A percentile compares a stretch with the other conserved stretches of the same genome.
Conservation (phyloP, 441 rosid genomes). For the Croton setiger region DNA sequence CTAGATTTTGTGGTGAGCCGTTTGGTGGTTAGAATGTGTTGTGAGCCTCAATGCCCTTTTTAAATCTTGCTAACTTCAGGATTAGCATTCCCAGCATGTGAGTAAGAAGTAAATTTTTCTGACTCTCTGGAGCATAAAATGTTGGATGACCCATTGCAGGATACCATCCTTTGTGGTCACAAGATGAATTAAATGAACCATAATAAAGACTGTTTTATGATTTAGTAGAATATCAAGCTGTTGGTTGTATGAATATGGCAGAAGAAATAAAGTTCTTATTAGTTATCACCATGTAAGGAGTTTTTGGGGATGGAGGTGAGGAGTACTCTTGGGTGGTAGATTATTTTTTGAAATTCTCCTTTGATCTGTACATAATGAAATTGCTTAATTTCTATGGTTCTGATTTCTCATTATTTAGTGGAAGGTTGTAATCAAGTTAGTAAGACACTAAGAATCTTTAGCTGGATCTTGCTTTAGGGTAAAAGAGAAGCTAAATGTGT, state of each 20-base stretch:
- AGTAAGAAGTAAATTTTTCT: not conserved
- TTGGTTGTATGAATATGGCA: not conserved
- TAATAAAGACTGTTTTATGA: not conserved
- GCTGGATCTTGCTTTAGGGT: not conserved
- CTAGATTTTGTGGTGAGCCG: not conserved
- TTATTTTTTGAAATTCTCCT: constrained; percentile 1
- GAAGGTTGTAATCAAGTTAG: not conserved
- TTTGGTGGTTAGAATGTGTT: too few species aligned
- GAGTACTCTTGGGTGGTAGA: not conserved
- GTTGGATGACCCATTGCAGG: not conserved
- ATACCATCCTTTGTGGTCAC: not conserved
- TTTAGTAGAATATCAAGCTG: not conserved
- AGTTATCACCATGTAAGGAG: not conserved
- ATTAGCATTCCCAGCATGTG: not conserved
- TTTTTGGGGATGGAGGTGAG: not conserved
- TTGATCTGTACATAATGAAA: not conserved
- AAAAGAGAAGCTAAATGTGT: not conserved
- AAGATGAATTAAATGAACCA: not conserved
- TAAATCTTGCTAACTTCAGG: not conserved
- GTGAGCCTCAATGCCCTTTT: too few species aligned
- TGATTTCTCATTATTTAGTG: not conserved
- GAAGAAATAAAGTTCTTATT: not conserved
- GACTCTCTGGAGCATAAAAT: not conserved
- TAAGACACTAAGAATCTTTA: not conserved
- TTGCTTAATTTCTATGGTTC: not conserved